A percentile compares a stretch with the other conserved stretches of the same genome.
These are phyloP conservation scores for Sodiomyces alkalinus DNA, from an alignment of 2,329 filamentous ascomycete genomes.

Conservation along the genomic window DNA sequence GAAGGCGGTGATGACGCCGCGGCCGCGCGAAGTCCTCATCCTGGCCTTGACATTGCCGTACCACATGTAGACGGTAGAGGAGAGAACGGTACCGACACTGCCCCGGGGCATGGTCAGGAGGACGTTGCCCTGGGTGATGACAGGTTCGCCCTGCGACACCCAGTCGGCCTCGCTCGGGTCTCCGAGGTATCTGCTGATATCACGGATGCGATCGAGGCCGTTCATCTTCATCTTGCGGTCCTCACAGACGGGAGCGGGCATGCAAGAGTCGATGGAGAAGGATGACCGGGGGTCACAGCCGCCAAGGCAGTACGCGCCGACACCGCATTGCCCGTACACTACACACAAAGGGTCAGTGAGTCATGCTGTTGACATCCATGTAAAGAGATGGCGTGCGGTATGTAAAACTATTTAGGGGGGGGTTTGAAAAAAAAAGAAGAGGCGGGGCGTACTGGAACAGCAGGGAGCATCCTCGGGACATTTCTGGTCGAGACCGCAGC, in stretches of 20 bases:
- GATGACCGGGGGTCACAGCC: conserved; percentile 86
- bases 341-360: no score
- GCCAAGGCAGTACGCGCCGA: conserved; percentile 88
- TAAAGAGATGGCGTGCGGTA: conserved; percentile 1
- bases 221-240: conserved; percentile 59
- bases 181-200: conserved; percentile 74
- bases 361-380: neutral
- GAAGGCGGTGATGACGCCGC: conserved; percentile 91
- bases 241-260: conserved; percentile 70
- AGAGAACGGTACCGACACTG: conserved; percentile 75
- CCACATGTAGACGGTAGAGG: conserved; percentile 81
- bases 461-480: conserved; percentile 63
- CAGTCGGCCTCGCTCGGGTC: conserved; percentile 69
- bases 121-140: conserved; percentile 51
- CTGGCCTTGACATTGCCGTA: conserved; percentile 84
- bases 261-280: conserved; percentile 68
- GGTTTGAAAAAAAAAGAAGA: neutral
- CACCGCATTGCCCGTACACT: conserved; percentile 90
- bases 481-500: conserved; percentile 35
- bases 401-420: conserved; percentile 1
- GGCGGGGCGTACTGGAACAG: conserved; percentile 64
- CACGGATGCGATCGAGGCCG: conserved; percentile 50
- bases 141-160: conserved; percentile 70
- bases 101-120: conserved; percentile 80
- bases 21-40: conserved; percentile 70